These are phyloP conservation scores for Aspergillus glaucus DNA, from an alignment of 2,329 filamentous ascomycete genomes.

Conservation along the genomic window DNA sequence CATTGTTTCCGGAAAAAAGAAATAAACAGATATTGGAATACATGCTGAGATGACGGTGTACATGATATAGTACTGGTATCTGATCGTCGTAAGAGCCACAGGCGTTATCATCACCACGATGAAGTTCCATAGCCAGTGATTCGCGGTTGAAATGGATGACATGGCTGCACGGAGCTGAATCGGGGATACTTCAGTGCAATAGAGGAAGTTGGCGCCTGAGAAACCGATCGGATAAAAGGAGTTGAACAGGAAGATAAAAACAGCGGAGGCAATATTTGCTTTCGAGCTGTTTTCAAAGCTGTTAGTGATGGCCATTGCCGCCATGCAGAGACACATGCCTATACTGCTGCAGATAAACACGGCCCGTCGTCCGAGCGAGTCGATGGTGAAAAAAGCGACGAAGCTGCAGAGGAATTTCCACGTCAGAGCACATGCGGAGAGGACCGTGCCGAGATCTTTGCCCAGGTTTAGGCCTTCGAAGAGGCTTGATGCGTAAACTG, in stretches of 20 bases:
- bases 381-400: constrained; percentile 46
- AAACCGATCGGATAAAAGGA: constrained; percentile 59
- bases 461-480: constrained; percentile 11
- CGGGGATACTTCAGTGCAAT: constrained; percentile 42
- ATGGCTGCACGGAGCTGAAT: constrained; percentile 48
- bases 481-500: constrained; percentile 10
- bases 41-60: constrained; percentile 41
- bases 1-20: constrained; percentile 55
- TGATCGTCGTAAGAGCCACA: constrained; percentile 49
- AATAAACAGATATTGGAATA: constrained; percentile 47
- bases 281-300: constrained; percentile 19
- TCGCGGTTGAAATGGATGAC: constrained; percentile 57
- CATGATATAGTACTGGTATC: constrained; percentile 19
- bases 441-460: constrained; percentile 20
- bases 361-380: constrained; percentile 45
- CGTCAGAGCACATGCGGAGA: constrained; percentile 47
- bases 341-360: constrained; percentile 48
- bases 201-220: constrained; percentile 52
- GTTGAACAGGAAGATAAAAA: constrained; percentile 55
- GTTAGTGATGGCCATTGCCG: constrained; percentile 41
- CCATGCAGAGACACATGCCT: constrained; percentile 52
- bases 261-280: constrained; percentile 11
- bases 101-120: constrained; percentile 61
- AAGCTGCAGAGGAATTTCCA: constrained; percentile 52
- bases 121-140: constrained; percentile 56